phyloP scores from a whole-genome alignment of 78 protist genomes.

The Dictyostelium intermedium region DNA sequence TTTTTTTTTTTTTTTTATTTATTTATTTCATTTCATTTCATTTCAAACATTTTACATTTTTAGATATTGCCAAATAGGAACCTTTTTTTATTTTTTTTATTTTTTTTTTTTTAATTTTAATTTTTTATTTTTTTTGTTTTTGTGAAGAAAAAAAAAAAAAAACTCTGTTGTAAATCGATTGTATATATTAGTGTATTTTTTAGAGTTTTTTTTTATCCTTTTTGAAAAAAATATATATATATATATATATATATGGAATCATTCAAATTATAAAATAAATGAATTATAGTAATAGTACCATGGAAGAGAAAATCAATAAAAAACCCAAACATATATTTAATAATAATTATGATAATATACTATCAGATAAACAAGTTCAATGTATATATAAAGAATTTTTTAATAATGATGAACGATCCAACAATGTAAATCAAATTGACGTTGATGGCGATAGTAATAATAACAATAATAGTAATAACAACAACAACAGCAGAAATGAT shows the following conservation, averaged over 20 bases:
- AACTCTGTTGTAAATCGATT: too few species aligned
- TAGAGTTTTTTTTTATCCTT: too few species aligned
- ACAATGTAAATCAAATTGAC: neutral
- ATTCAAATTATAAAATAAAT: too few species aligned
- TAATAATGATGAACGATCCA: neutral
- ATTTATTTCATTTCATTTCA: neutral
- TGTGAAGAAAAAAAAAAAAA: too few species aligned
- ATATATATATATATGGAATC: neutral
- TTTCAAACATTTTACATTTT: neutral
- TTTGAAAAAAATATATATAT: too few species aligned
- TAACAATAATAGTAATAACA: neutral
- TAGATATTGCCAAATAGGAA: neutral
- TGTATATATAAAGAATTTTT: neutral
- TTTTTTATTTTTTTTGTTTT: too few species aligned
- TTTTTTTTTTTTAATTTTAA: too few species aligned
- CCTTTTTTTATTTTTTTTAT: too few species aligned
- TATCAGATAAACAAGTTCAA: constrained; percentile 10
- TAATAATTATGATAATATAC: neutral
- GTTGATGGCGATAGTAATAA: neutral
- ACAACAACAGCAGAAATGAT: neutral
- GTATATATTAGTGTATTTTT: too few species aligned
- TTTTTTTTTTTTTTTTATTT: too few species aligned
- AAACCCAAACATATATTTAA: neutral
- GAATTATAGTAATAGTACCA: neutral
- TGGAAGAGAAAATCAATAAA: neutral